Evolutionary conservation across 2,329 filamentous ascomycete species (phyloP).

Genomic region (Trichophyton rubrum): DNA sequence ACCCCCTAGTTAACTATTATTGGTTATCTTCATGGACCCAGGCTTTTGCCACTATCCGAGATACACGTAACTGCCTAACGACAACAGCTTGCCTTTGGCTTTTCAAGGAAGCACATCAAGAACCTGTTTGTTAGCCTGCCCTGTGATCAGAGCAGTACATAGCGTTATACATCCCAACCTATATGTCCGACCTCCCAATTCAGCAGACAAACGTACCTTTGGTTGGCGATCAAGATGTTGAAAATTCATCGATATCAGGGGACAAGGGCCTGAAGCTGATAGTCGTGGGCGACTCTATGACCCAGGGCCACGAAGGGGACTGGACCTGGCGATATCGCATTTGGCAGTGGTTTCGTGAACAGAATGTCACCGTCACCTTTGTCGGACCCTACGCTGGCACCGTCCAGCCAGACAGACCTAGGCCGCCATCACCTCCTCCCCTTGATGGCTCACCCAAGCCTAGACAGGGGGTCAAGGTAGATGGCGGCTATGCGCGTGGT

Average conservation of each 20-base stretch:
- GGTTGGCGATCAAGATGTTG: background rate
- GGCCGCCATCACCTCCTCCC: background rate
- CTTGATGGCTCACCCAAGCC: background rate
- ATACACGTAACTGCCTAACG: too few species aligned
- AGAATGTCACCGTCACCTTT: background rate
- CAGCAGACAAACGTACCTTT: too few species aligned
- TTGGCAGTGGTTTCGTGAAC: background rate
- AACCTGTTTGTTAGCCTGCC: background rate
- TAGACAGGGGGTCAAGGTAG: background rate
- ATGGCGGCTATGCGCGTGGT: background rate
- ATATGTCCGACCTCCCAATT: too few species aligned
- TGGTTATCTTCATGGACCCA: too few species aligned
- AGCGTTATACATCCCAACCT: too few species aligned
- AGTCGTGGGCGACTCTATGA: background rate
- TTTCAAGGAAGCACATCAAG: too few species aligned
- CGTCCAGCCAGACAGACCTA: background rate
- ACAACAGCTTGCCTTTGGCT: too few species aligned
- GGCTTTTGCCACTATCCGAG: too few species aligned
- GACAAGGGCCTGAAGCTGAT: background rate
- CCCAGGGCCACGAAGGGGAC: slow-evolving; percentile 1
- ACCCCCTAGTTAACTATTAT: too few species aligned
- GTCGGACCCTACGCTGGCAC: background rate
- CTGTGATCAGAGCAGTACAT: background rate
- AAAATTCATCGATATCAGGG: background rate
- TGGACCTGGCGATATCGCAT: slow-evolving; percentile 3